These are phyloP conservation scores for Xylaria longipes DNA, from an alignment of 495 filamentous ascomycete genomes.

Conservation along the genomic window DNA sequence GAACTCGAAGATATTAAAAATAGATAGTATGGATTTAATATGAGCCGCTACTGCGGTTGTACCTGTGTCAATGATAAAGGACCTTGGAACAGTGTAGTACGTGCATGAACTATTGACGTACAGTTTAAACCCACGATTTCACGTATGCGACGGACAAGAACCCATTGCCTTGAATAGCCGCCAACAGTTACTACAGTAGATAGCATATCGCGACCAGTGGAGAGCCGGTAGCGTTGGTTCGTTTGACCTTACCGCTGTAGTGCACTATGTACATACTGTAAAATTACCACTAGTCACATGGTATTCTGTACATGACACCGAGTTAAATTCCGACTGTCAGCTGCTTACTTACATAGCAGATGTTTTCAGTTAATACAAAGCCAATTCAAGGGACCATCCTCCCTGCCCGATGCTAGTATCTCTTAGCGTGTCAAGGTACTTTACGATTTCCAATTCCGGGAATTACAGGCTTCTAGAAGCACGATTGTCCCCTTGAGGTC, in stretches of 20 bases:
- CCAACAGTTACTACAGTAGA: background rate
- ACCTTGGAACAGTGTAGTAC: background rate
- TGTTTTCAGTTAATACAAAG: background rate
- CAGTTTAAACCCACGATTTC: background rate
- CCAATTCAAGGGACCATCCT: background rate
- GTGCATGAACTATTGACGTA: background rate
- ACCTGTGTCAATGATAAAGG: background rate
- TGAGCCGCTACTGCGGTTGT: too few species aligned
- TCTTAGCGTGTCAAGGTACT: background rate
- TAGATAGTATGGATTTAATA: background rate
- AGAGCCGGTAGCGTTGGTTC: background rate
- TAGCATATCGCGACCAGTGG: background rate
- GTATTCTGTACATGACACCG: background rate
- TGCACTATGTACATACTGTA: background rate
- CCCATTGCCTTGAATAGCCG: conserved; percentile 12
- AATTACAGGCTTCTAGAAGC: background rate
- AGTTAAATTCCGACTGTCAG: background rate
- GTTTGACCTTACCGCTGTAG: background rate
- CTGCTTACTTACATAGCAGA: background rate
- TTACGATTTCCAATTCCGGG: background rate
- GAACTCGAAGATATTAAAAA: background rate
- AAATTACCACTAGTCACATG: conserved; percentile 15
- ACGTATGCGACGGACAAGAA: conserved; percentile 5
- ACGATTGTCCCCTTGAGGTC: background rate
- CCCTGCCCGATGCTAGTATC: background rate